Base-by-base conservation (phyloP, 2,329 filamentous ascomycete genomes). In the Dothidotthia symphoricarpi region DNA sequence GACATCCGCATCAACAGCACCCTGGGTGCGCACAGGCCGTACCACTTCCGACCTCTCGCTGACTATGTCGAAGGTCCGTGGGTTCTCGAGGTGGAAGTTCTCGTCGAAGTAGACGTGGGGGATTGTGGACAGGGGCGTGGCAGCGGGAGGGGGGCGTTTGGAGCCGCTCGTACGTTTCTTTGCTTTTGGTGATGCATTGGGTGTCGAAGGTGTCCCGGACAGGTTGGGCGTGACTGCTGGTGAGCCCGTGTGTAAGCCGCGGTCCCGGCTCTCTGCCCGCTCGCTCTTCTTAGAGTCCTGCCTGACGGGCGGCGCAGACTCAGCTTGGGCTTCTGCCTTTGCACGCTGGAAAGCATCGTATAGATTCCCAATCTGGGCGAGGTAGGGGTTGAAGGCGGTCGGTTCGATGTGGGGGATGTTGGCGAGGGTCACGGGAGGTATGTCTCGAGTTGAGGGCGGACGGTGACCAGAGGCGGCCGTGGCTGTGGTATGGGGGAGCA, bases 11-110 rank as follows among this genome's bases (percentile, higher is more conserved):
- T 82, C 76, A 45, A 81, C 74, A 27, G 60, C 61, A 19, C 64
- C 61, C 43, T 62, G 41, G 27, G 59, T 41, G 72, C 74, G 31
- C 74, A 79, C 75, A 1, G 76, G 72, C 15, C 83, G 79, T n/a
- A 97, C 85, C n/a, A 98, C 88, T 64, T 97, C 91, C 9, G 93
- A 95, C 43, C 89, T 80, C 67, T 98, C 93, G 60, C 90, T 97
- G 11, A 98, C 90, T 16, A 97, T 82, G 63, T 98, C 93, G 62
- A 98, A 98, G 0, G 86, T 97, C 34, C 93, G 81, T 0, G 93
- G 93, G 47, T 98, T 97, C 61, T 98, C 93, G 6, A 98, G 77
- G 56, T 88, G 91, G 53, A 98, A 98, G 54, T 89, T 83, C 24
- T 95, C 86, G 36, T 97, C 93, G 54, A 96, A 96, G 62, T 97